Base-by-base conservation (phyloP, 805 yeast species). In the Sungouiozyma ichnusensis region DNA sequence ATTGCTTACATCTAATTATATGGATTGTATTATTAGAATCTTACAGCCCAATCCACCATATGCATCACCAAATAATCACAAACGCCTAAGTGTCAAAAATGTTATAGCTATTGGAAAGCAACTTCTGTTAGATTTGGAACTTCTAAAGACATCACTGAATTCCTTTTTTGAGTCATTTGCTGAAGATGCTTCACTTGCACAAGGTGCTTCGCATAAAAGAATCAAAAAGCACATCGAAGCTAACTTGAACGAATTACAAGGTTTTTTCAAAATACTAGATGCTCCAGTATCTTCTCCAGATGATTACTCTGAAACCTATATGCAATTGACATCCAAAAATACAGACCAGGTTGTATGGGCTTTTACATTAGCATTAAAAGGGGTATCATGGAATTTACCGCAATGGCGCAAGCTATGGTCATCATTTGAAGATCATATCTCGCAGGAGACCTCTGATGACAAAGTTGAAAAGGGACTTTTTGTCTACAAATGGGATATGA, bases 41-140 rank as follows among this genome's bases (percentile, higher is more conserved):
- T 35, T 62, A 33, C 79, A 76, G 42, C 95, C 95, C 0, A 63
- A 77, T n/a, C 68, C 78, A 2, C 84, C 79, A 33, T 67, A 77
- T 11, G 72, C 72, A 3, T 44, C 47, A 6, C 35, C 44, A 14
- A 49, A 39, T 20, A 41, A 37, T 15, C 42, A 43, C 6, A 50
- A 60, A 20, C 44, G 41, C 16, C 45, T 59, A 13, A 50, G 45
- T 35, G 38, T 49, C 1, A 46, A 44, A 31, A 53, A 50, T 20
- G 62, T 68, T n/a, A 46, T 58, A 3, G 48, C 41, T 29, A 72
- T 71, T 53, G 82, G 90, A 3, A 95, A 88, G 58, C 97, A 90
- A 58, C 68, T 90, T 54, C 64, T 81, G 33, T 64, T 83, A 17
- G 98, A 90, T 62, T 55, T 83, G 2, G 78, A 79, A 33, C 68